These are phyloP conservation scores for Ceratorhiza oryzae-sativae DNA, from an alignment of 1,284 basidiomycete species.

Conservation along the genomic window DNA sequence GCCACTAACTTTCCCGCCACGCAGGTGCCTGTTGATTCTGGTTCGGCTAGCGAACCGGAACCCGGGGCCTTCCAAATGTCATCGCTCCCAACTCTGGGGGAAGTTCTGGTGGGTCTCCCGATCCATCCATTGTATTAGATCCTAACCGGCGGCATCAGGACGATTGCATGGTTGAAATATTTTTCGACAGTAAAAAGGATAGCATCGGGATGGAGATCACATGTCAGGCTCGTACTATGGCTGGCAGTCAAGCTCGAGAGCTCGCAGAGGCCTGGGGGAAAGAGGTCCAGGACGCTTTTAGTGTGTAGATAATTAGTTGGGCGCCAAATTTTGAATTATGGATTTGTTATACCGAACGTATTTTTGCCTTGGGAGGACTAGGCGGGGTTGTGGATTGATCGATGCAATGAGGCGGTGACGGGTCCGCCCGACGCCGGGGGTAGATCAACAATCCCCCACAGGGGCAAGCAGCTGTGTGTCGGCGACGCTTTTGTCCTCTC, in stretches of 20 bases:
- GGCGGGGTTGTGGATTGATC: not conserved
- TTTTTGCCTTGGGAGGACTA: not conserved
- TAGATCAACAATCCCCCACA: not conserved
- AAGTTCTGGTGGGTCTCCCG: slow-evolving; percentile 17
- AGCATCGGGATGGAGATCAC: slow-evolving; percentile 37
- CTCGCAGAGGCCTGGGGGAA: slow-evolving; percentile 19
- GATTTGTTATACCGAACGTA: slow-evolving; percentile 3
- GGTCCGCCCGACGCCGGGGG: slow-evolving; percentile 1
- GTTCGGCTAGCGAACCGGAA: not conserved
- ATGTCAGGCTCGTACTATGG: slow-evolving; percentile 11
- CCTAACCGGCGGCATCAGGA: slow-evolving; percentile 1
- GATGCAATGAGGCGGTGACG: not conserved
- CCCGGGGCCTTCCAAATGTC: slow-evolving; percentile 11
- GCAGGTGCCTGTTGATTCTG: slow-evolving; percentile 14
- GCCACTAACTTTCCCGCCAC: not conserved
- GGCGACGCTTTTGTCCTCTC: slow-evolving; percentile 28
- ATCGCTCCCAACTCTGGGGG: slow-evolving; percentile 17
- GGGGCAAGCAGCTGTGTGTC: not conserved
- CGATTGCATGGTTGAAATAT: slow-evolving; percentile 38
- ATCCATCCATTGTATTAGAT: not conserved
- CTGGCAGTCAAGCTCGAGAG: slow-evolving; percentile 4
- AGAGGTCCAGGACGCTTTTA: slow-evolving; percentile 17
- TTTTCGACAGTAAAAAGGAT: slow-evolving; percentile 38
- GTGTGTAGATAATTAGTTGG: not conserved
- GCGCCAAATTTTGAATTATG: not conserved